Base-by-base conservation (phyloP, 2,329 filamentous ascomycete species). In the Fusarium torulosum region DNA sequence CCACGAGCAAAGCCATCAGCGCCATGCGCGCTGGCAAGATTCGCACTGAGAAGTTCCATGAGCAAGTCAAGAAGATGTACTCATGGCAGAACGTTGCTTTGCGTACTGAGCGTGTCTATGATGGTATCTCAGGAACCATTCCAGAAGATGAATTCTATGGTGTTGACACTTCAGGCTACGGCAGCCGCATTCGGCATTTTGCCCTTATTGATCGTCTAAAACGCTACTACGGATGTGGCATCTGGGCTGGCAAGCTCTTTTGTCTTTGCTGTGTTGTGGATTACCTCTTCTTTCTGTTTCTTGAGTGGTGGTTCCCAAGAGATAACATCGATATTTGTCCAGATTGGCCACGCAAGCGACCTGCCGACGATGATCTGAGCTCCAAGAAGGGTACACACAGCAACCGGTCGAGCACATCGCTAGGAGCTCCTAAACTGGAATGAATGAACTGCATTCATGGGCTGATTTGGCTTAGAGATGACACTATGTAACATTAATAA, bases 31-130 rank as follows among this genome's bases (percentile, higher is more conserved):
- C 91, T 7, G 95, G 94, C 71, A 93, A 91, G 72, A 91, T 99
- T 27, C 90, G 93, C 66, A 97, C 96, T 1, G 95, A 98, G 77
- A 88, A 91, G 41, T 99, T 99, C 75, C 96, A 99, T 77, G 95
- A 97, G 70, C 92, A 98, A 78, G 96, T 99, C 66, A 94, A 95
- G 79, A 92, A 92, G 82, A 98, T 98, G 96, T 99, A 99, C 81
- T 97, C 93, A 2, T 99, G 96, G 96, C 92, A 92, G 27, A 95
- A 99, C 77, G 95, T 99, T 27, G 96, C 96, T 15, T 87, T 91
- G 72, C 91, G 96, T 55, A 98, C 96, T 0, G 96, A 99, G 80
- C 87, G 95, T 29, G 96, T 99, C 1, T 99, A 99, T 79, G 90
- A 97, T 76, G 93, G 96, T 46, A 96, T 99, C 71, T 93, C 90